Evolutionary conservation across 306 rosid genomes (phyloP), one percentile per base, ranked within the genome.

Genomic region (Biancaea sappan): DNA sequence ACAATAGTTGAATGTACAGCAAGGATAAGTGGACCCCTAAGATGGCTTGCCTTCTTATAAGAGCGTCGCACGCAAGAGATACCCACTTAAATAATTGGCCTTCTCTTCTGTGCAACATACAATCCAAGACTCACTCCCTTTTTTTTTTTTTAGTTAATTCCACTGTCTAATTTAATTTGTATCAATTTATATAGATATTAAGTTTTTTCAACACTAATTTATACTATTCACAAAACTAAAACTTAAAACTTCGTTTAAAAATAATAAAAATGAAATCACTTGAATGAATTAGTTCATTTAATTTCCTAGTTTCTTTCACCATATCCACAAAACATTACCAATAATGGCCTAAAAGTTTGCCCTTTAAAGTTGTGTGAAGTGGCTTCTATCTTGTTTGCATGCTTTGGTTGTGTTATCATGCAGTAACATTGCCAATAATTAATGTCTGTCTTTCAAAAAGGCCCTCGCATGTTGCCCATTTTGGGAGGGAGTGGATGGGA

Each of bases 31-130:
- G 86, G 89, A 72, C 80, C 86, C 86, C 13, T 4, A 35, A 3
- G 62, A 15, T 18, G 38, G 76, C 15, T 26, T 47, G 22, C 53
- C 84, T 79, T 72, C 84, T 85, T 74, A 29, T 37, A 24, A 50
- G 35, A 79, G 62, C 72, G 54, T 83, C 51, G 60, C 87, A 89
- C 87, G 87, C 86, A 81, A 81, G 77, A 86, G 87, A 81, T 74
- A 43, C 54, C 40, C 38, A 43, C 43, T 66, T 8, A 44, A 61
- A 54, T 74, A 69, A 78, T 71, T 53, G 66, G 13, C 41, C 72
- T 43, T 9, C 26, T 41, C 73, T 56, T 15, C 16, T 32, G 19
- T 50, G 25, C 24, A 50, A 16, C 10, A n/a, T 50, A 7, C 10
- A n/a, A 29, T 29, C 1, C 8, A 34, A 34, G n/a, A n/a, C n/a